Evolutionary conservation across 257 asterid species (phyloP), one percentile per base, ranked within the genome.

Genomic region (Nicotiana undulata): DNA sequence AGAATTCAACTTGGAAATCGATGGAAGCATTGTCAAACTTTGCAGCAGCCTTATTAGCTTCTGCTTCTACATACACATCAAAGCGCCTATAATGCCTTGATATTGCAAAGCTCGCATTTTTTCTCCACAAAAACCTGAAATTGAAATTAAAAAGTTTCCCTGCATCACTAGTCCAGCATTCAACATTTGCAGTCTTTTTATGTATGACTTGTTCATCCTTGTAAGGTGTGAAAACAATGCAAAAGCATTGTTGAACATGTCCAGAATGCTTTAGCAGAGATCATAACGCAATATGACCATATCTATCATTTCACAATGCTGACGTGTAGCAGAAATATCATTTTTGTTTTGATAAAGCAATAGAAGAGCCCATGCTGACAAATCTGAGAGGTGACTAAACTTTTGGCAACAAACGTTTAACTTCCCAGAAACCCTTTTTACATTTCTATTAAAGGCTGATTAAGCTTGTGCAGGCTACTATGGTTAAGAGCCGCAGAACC

Each of bases 71-170:
- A 87, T 93, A 92, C 76, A 89, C 97, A 83, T 95, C 98, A 76
- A 95, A 95, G n/a, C 97, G 95, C 82, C 81, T 93, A 65, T 93
- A 95, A 80, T 95, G 99, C 87, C 97, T 90, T 17, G 99, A 93
- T 83, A 95, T 95, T 37, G 99, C 97, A 81, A 95, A 95, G 87
- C 92, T 93, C 44, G 92, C 94, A 83, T 95, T 95, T 87, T 89
- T 87, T 89, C 99, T 92, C 99, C 99, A 95, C 86, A 95, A 85
- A 86, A 93, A 93, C 85, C 99, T 95, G 87, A 63, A 70, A 74
- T 24, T 26, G 0, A 49, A 74, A 49, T 11, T 1, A 3, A 16
- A 70, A 70, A 29, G 56, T 28, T 70, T 70, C 78, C 49, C 78
- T 0, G 44, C 61, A 49, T 16, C 61, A 49, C 22, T 72, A 24